These are phyloP conservation scores for Primulina huaijiensis DNA, from an alignment of 257 asterid species.

Conservation along the genomic window DNA sequence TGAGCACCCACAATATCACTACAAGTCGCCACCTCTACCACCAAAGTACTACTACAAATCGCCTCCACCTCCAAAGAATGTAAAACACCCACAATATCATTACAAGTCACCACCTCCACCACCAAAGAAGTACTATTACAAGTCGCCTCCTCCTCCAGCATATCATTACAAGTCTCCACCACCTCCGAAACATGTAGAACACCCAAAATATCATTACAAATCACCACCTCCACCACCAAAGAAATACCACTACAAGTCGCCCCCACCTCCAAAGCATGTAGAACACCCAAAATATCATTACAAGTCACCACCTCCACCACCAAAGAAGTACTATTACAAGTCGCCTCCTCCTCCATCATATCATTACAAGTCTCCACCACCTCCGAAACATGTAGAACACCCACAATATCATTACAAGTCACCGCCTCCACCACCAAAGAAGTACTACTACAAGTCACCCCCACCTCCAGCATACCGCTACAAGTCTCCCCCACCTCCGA, in stretches of 20 bases:
- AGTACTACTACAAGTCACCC: not conserved
- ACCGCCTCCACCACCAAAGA: not conserved
- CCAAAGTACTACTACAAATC: not conserved
- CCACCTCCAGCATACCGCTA: not conserved
- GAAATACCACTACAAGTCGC: no score
- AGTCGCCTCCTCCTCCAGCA: not conserved
- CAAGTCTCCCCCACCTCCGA: not conserved
- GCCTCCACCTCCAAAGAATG: not conserved
- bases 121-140: no score
- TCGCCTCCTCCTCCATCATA: no score
- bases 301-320: not conserved
- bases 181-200: no score
- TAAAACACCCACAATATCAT: not conserved
- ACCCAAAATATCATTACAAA: no score
- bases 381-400: not conserved
- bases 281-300: no score
- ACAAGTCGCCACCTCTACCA: no score
- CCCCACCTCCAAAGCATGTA: not conserved
- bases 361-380: not conserved
- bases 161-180: no score
- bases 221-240: no score
- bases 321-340: no score
- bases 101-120: not conserved
- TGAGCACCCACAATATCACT: no score
- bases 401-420: not conserved